phyloP scores from a whole-genome alignment of 129 eudicot species.

The Saussurea involucrata region DNA sequence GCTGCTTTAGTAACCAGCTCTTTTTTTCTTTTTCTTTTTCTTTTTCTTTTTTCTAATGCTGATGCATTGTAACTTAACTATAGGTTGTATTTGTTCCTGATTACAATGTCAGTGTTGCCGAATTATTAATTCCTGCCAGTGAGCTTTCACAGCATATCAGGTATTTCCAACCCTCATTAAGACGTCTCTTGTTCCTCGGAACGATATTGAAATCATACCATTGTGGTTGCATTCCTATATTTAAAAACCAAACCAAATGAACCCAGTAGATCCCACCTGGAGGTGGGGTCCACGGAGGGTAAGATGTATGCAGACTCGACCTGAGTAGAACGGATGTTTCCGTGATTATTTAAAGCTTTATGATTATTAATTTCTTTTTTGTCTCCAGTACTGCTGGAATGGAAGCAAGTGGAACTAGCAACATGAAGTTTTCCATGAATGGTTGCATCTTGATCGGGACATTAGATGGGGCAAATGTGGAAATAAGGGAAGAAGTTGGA shows the following conservation, averaged over 20 bases:
- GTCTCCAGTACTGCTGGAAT: conserved; percentile 83
- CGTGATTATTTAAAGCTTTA: not conserved
- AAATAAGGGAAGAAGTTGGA: conserved; percentile 90
- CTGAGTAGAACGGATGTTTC: not conserved
- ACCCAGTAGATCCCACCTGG: not conserved
- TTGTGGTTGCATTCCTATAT: not conserved
- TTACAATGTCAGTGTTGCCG: conserved; percentile 96
- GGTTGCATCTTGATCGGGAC: conserved; percentile 94
- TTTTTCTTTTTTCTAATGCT: not conserved
- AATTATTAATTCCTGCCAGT: conserved; percentile 84
- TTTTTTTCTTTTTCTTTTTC: not conserved
- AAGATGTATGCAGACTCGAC: not conserved
- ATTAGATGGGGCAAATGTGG: conserved; percentile 93
- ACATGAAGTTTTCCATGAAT: conserved; percentile 97
- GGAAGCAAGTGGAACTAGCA: conserved; percentile 99
- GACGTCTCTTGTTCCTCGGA: not conserved
- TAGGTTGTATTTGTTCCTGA: conserved; percentile 95
- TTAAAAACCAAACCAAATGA: not conserved
- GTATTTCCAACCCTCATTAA: conserved; percentile 32
- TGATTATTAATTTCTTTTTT: conserved; percentile 4
- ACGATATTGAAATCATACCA: conserved; percentile 1
- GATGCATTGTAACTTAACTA: conserved; percentile 6
- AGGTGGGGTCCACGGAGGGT: not conserved
- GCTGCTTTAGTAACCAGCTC: not conserved
- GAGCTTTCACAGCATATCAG: conserved; percentile 98